These are phyloP conservation scores for Leishmania tropica DNA, from an alignment of 208 protist genomes.

Conservation along the genomic window DNA sequence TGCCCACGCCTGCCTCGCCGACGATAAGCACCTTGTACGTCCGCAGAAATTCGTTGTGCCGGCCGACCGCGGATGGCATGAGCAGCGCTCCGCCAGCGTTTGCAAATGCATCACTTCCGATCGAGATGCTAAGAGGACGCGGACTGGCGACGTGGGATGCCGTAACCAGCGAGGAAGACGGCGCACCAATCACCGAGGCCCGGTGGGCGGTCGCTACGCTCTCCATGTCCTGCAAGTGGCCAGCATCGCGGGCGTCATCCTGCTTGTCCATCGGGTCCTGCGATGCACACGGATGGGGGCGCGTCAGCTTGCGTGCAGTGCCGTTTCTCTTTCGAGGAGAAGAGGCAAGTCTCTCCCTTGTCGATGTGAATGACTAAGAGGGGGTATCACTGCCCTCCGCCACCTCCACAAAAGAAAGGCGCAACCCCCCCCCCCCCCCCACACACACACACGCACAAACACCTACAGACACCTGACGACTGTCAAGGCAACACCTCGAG, in stretches of 20 bases:
- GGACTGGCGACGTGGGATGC: constrained; percentile 21
- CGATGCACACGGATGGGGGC: background rate
- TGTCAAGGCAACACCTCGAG: background rate
- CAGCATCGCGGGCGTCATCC: background rate
- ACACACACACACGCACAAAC: background rate
- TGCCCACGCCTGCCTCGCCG: constrained; percentile 94
- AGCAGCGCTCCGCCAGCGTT: background rate
- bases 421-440: no score
- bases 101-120: background rate
- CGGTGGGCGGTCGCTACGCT: background rate
- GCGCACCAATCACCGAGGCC: background rate
- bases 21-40: constrained; percentile 98
- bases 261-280: background rate
- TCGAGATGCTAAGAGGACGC: background rate
- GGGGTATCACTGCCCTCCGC: no score
- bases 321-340: background rate
- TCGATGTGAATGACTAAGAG: background rate
- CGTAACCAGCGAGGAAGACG: background rate
- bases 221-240: background rate
- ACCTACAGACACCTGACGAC: background rate
- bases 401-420: no score
- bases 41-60: constrained; percentile 42
- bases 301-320: background rate
- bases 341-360: background rate
- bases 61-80: constrained; percentile 14